Evolutionary conservation across 805 yeast genomes (phyloP).

Genomic region (Metschnikowia reukaufii): DNA sequence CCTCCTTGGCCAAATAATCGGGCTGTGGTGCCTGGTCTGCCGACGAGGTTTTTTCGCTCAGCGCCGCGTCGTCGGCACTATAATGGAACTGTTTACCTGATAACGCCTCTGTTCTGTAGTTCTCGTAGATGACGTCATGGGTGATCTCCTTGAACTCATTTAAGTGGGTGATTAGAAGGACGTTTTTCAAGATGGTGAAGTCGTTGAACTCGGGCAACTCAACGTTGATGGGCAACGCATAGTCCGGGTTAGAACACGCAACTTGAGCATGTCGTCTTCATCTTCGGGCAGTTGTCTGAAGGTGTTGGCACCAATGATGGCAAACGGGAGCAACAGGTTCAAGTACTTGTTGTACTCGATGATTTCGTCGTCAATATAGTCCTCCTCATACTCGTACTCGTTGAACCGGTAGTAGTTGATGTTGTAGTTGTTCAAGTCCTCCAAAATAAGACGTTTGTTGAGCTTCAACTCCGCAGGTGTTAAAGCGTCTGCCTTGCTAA

Average conservation of each 20-base stretch:
- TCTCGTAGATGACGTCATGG: slow-evolving; percentile 82
- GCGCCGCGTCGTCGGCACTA: slow-evolving; percentile 21
- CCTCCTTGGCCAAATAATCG: slow-evolving; percentile 67
- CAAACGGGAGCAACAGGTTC: slow-evolving; percentile 64
- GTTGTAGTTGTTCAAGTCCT: slow-evolving; percentile 69
- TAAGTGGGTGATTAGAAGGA: slow-evolving; percentile 78
- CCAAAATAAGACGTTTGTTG: slow-evolving; percentile 72
- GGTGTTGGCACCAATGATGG: slow-evolving; percentile 68
- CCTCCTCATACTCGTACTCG: slow-evolving; percentile 56
- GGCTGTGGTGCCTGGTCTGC: slow-evolving; percentile 17
- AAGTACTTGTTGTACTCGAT: slow-evolving; percentile 64
- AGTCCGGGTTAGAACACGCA: slow-evolving; percentile 48
- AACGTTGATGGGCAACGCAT: slow-evolving; percentile 58
- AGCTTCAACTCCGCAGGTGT: slow-evolving; percentile 49
- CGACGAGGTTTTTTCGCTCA: slow-evolving; percentile 11
- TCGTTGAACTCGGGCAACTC: slow-evolving; percentile 78
- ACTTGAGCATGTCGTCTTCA: slow-evolving; percentile 47
- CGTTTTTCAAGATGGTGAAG: slow-evolving; percentile 75
- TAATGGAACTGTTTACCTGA: slow-evolving; percentile 58
- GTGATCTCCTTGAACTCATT: slow-evolving; percentile 87
- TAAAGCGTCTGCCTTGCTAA: slow-evolving; percentile 45
- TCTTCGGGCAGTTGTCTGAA: slow-evolving; percentile 40
- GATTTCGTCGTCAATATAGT: slow-evolving; percentile 58
- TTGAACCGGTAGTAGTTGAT: slow-evolving; percentile 73
- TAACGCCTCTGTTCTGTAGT: slow-evolving; percentile 83